Base-by-base conservation (phyloP, 164 flowering plant species). In the Macadamia integrifolia region DNA sequence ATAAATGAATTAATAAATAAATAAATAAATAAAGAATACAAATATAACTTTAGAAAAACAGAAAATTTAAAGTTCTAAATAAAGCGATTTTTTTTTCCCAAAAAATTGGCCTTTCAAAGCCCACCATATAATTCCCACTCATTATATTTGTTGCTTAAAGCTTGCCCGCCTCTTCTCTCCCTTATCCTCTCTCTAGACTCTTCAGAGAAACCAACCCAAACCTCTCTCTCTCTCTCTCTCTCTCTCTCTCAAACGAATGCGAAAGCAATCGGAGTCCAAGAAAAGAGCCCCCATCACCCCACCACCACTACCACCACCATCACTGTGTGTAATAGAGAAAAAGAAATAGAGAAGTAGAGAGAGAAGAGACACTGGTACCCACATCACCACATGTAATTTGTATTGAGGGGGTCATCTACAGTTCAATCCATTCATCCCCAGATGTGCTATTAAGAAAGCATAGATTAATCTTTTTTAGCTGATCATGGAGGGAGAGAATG, bases 81-180 rank as follows among this genome's bases (percentile, higher is more conserved):
- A 14, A 53, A 53, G 15, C 3, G 5, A 53, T 1, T 53, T 53
- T 49, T 67, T 56, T 57, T n/a, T 46, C 30, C 35, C 60, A 61
- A 72, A 78, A 67, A 57, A 66, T 73, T 68, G 68, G 68, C 73
- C 74, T 79, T 79, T 75, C 62, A 64, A 5, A 68, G 69, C 67
- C 74, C 75, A 74, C 71, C 73, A 70, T 74, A 79, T 78, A 77
- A 80, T 80, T 84, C 81, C 79, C 83, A 82, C 87, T 86, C 87
- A 83, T 85, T 83, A 71, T 79, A 78, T 82, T 81, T 81, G 85
- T 84, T 86, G 85, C 87, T 84, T 81, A 79, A 83, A 86, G 87
- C 87, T 79, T 80, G 71, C 72, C 70, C 71, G 43, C 69, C 66
- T 23, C 23, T 23, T 23, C 23, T 23, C 23, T 69, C 60, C 57